A percentile compares a stretch with the other conserved stretches of the same genome.
These are phyloP conservation scores for Verticillium dahliae DNA, from an alignment of 2,329 filamentous ascomycete genomes.

Conservation along the genomic window DNA sequence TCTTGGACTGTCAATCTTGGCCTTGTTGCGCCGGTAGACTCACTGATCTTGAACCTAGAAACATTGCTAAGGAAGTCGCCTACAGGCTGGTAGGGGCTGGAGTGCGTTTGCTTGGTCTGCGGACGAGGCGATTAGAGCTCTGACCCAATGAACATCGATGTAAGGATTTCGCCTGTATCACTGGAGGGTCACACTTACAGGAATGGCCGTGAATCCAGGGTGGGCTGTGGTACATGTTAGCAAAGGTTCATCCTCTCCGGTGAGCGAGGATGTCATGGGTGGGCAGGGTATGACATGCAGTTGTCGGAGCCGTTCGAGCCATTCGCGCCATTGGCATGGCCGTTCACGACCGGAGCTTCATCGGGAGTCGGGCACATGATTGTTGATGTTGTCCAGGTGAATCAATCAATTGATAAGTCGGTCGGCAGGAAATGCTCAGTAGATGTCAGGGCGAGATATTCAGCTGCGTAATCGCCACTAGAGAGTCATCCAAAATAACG, in stretches of 20 bases:
- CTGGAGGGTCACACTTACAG: slow-evolving; percentile 2
- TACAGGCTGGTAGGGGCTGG: slow-evolving; percentile 54
- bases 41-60: slow-evolving; percentile 62
- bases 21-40: background rate
- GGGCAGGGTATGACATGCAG: background rate
- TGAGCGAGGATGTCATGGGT: background rate
- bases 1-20: background rate
- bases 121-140: background rate
- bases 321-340: slow-evolving; percentile 9
- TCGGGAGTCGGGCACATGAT: slow-evolving; percentile 12
- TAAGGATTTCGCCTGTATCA: too few relatives aligned
- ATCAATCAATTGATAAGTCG: background rate
- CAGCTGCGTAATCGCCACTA: background rate
- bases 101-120: slow-evolving; percentile 1
- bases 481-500: background rate
- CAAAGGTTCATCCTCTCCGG: background rate
- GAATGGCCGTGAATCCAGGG: slow-evolving; percentile 11
- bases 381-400: background rate
- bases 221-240: slow-evolving; percentile 4
- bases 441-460: background rate
- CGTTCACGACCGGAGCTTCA: slow-evolving; percentile 7
- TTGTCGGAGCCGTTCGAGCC: slow-evolving; percentile 4
- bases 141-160: background rate
- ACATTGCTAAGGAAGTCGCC: slow-evolving; percentile 67
- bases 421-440: background rate